A percentile compares a stretch with the other conserved stretches of the same genome.
Conservation (phyloP, 2,329 filamentous ascomycete species). For the Penicillium sp. region DNA sequence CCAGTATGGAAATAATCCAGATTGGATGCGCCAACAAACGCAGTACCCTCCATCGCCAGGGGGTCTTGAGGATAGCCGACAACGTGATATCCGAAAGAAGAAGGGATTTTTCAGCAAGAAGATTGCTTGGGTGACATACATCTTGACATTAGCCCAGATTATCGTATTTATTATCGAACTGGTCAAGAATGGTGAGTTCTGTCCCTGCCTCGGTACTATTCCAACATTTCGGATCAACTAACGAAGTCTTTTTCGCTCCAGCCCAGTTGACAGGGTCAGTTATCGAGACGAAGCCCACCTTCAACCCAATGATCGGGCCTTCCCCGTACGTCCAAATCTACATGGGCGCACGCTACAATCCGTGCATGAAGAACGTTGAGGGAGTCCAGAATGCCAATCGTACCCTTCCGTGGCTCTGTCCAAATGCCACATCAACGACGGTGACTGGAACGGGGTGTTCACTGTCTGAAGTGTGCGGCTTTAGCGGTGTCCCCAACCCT, state of each 20-base stretch:
- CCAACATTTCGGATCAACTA: neutral
- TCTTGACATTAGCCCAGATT: constrained; percentile 72
- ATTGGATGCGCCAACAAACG: constrained; percentile 46
- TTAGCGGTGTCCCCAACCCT: constrained; percentile 71
- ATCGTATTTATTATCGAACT: constrained; percentile 87
- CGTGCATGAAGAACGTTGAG: constrained; percentile 81
- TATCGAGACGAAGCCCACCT: constrained; percentile 69
- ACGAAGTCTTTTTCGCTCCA: constrained; percentile 34
- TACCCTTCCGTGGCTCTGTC: constrained; percentile 67
- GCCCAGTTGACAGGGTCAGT: constrained; percentile 71
- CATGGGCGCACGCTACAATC: constrained; percentile 89
- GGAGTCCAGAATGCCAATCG: constrained; percentile 39
- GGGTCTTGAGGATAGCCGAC: constrained; percentile 20
- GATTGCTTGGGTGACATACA: constrained; percentile 77
- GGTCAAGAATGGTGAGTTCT: constrained; percentile 70
- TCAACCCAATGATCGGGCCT: constrained; percentile 97
- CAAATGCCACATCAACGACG: constrained; percentile 67
- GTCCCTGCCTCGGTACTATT: neutral
- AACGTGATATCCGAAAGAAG: constrained; percentile 28
- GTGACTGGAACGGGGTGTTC: constrained; percentile 55
- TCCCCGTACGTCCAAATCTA: constrained; percentile 89
- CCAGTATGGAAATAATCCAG: constrained; percentile 38
- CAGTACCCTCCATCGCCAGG: constrained; percentile 54
- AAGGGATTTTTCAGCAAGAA: constrained; percentile 57
- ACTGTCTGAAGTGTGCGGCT: constrained; percentile 79